Percentiles rank a stretch among this genome's conserved stretches.
Evolutionary conservation across 2,329 filamentous ascomycete species (phyloP).

Genomic region (Fusarium sp.): DNA sequence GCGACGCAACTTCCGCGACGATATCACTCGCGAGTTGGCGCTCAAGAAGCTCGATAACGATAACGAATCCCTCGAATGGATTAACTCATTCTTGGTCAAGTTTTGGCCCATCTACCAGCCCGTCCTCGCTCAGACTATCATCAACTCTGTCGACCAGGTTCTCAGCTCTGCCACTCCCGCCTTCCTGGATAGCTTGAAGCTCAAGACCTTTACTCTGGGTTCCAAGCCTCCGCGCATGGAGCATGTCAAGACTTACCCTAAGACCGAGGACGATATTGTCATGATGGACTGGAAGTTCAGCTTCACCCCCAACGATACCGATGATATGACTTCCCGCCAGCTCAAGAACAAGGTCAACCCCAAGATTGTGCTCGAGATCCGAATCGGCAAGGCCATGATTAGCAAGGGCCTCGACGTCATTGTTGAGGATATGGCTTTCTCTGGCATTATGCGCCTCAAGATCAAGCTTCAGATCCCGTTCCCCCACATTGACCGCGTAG

Average conservation of each 20-base stretch:
- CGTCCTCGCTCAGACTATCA: constrained; percentile 89
- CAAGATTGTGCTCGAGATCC: constrained; percentile 93
- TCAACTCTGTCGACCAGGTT: constrained; percentile 95
- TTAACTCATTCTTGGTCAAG: constrained; percentile 97
- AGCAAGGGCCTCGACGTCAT: constrained; percentile 98
- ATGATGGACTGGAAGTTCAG: constrained; percentile 99
- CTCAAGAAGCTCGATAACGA: constrained; percentile 91
- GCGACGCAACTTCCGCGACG: constrained; percentile 94
- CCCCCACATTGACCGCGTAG: constrained; percentile 92
- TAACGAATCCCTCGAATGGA: constrained; percentile 95
- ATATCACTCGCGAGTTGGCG: constrained; percentile 88
- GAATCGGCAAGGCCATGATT: constrained; percentile 94
- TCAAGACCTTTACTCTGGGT: constrained; percentile 93
- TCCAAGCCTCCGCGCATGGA: constrained; percentile 96
- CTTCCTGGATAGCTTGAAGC: constrained; percentile 91
- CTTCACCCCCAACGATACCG: constrained; percentile 94
- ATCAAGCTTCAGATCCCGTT: constrained; percentile 97
- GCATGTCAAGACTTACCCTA: constrained; percentile 98
- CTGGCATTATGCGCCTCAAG: constrained; percentile 95
- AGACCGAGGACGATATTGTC: constrained; percentile 92
- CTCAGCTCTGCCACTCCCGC: constrained; percentile 90
- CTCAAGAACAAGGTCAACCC: constrained; percentile 97
- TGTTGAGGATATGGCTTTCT: constrained; percentile 97
- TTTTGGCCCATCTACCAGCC: constrained; percentile 99
- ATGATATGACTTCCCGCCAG: constrained; percentile 90